These are phyloP conservation scores for Alternaria sp. DNA, from an alignment of 2,329 filamentous ascomycete genomes.

Conservation along the genomic window DNA sequence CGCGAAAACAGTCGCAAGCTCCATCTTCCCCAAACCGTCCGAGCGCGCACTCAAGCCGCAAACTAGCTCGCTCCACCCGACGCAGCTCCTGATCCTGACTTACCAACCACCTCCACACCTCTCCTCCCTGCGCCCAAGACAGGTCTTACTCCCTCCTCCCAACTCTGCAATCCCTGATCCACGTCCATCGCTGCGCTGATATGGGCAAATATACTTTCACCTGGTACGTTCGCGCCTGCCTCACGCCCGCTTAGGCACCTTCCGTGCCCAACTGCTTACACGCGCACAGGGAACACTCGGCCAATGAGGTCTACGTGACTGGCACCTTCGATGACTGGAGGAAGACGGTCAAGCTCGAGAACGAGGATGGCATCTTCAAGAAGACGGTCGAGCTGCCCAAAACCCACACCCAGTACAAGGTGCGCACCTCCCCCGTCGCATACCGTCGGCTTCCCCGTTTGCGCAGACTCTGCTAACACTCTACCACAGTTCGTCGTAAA, in stretches of 20 bases:
- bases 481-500: constrained; percentile 85
- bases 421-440: constrained; percentile 52
- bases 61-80: constrained; percentile 25
- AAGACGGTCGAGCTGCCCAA: constrained; percentile 79
- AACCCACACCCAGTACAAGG: constrained; percentile 91
- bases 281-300: constrained; percentile 74
- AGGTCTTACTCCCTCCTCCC: constrained; percentile 32
- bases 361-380: constrained; percentile 72
- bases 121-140: constrained; percentile 30
- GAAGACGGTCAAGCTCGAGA: constrained; percentile 83
- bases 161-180: constrained; percentile 20
- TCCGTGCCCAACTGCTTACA: constrained; percentile 23
- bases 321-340: constrained; percentile 95
- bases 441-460: not conserved
- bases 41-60: constrained; percentile 30
- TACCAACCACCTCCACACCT: constrained; percentile 31
- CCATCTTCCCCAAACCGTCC: constrained; percentile 24
- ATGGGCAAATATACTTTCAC: constrained; percentile 75
- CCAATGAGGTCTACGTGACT: constrained; percentile 89
- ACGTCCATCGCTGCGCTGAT: constrained; percentile 29
- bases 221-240: constrained; percentile 60
- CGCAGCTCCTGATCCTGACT: constrained; percentile 31
- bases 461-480: constrained; percentile 29
- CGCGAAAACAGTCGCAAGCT: constrained; percentile 17
- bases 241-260: not conserved